Conservation (phyloP, 148 eudicot genomes). For the Rhododendron simsii region DNA sequence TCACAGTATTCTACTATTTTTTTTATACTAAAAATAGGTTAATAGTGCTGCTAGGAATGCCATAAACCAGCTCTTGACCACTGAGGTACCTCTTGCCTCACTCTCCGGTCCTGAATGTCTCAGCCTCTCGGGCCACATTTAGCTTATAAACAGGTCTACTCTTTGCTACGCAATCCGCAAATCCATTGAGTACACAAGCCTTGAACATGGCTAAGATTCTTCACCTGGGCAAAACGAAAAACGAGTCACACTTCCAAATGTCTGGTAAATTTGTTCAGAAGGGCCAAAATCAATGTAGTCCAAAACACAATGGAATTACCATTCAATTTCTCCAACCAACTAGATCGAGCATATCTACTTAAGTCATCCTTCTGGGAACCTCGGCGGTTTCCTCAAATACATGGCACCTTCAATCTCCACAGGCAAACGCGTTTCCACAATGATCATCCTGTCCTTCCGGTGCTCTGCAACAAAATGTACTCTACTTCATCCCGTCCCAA, state of each 20-base stretch:
- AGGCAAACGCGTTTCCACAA: conserved; percentile 2
- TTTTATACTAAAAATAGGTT: too few relatives aligned
- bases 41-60: too few relatives aligned
- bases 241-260: not conserved
- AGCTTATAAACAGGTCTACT: too few relatives aligned
- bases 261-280: too few relatives aligned
- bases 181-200: not conserved
- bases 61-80: too few relatives aligned
- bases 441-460: conserved; percentile 72
- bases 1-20: too few relatives aligned
- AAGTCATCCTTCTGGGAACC: conserved; percentile 47
- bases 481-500: conserved; percentile 78
- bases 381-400: not conserved
- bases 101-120: too few relatives aligned
- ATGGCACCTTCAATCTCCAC: too few relatives aligned
- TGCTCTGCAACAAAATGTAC: conserved; percentile 72
- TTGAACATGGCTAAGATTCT: not conserved
- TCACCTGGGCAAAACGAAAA: not conserved
- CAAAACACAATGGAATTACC: not conserved
- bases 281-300: conserved; percentile 3
- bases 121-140: too few relatives aligned
- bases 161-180: not conserved
- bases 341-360: conserved; percentile 50
- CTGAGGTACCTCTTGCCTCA: too few relatives aligned
- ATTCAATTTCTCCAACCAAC: conserved; percentile 12